Evolutionary conservation across 352 stramenopile species (phyloP), one percentile per base, ranked within the genome.

Genomic region (Phytopythium vexans): DNA sequence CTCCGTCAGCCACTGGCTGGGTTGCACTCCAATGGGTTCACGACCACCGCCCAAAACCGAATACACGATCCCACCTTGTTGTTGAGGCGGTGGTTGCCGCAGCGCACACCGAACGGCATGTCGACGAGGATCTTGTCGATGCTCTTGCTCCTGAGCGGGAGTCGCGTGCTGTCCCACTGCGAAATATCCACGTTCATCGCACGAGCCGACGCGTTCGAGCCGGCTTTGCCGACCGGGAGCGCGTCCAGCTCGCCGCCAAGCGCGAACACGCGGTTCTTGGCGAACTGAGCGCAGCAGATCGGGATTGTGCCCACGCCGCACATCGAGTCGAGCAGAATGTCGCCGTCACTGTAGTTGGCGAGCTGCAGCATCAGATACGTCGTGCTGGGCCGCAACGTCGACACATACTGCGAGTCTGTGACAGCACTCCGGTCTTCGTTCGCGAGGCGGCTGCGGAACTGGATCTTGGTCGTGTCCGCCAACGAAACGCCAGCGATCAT

Each of bases 301-400:
- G 82, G 82, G 40, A 93, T 83, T 21, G 82, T 91, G 2, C 82
- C 82, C 10, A 93, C 79, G 34, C 82, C 82, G 35, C 82, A 93
- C 82, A 93, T 93, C 8, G 80, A 86, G 50, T 93, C 82, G 15
- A 89, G 52, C n/a, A 89, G 54, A 6, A 91, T 43, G 36, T 93
- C 80, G n/a, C 82, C 82, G 6, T 60, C 49, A 9, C 73, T 49
- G 49, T 77, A 82, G 37, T 83, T 32, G 0, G 74, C 80, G 14
- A 93, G 66, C 46, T 85, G 72, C 34, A 89, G 62, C 69, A 93
- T 82, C n/a, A 91, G 57, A 45, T 75, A 91, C 48, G 82, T 72
- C 35, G 82, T 93, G 41, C 80, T 91, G 1, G 82, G 82, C 14
- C 82, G 78, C 45, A 93, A 54, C 31, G 82, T 93, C 5, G 82